Base-by-base conservation (phyloP, 75 land plant species). In the Selaginella tamariscina region DNA sequence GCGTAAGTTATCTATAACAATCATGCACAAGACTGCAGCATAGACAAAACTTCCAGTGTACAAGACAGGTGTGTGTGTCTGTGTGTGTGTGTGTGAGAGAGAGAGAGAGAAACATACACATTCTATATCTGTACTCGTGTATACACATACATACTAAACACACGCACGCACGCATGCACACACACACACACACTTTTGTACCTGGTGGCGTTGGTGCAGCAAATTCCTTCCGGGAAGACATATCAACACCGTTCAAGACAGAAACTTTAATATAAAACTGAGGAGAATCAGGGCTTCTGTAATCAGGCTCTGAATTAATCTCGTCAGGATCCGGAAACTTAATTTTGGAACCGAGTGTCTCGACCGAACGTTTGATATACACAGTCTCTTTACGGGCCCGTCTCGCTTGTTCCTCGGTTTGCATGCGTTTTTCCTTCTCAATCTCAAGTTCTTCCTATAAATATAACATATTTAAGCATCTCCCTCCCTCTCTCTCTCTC, bases 291-390 rank as follows among this genome's bases (percentile, higher is more conserved):
- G 32, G 22, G 39, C 56, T 57, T 65, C 65, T 59, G 20, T 24
- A 31, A 22, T 63, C 68, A 60, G 33, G n/a, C 23, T 30, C 29
- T 22, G 29, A 54, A 63, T 30, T 21, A 44, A 72, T 64, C 55
- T 73, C 74, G 29, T 70, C 80, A 63, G 55, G 59, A 54, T 71
- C 69, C 13, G 84, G 72, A 57, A 89, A 81, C 18, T 86, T 78
- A 28, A 89, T 85, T 68, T 82, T 86, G 75, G 91, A 86, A 0
- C 98, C 98, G 1, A 86, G 74, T 22, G 91, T 81, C 64, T 85
- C 79, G 5, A 89, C 32, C 28, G 95, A 95, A 24, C 83, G 81
- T 70, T 87, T 94, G 29, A 94, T 80, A 29, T 85, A 84, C 0
- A 56, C 71, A 27, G 54, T 83, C 77, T 94, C 96, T 71, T 75